Evolutionary conservation across 805 yeast species (phyloP).

Genomic region (Wickerhamomyces queroliae): DNA sequence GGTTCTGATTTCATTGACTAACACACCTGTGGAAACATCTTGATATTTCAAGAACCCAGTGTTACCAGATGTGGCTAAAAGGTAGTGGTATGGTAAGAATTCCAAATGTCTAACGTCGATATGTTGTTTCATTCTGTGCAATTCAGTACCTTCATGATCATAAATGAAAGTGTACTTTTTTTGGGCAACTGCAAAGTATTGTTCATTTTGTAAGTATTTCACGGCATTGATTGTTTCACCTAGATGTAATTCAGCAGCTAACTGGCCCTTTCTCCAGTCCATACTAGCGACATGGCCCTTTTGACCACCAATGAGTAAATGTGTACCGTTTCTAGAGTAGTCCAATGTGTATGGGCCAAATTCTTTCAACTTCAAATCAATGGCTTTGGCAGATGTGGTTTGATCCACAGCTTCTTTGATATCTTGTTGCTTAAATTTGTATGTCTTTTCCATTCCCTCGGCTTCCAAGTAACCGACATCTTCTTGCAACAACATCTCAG

Average conservation of each 20-base stretch:
- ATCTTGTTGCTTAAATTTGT: constrained; percentile 76
- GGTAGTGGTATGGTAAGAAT: constrained; percentile 87
- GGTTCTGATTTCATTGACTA: constrained; percentile 80
- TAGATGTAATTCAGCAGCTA: constrained; percentile 77
- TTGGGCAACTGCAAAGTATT: constrained; percentile 94
- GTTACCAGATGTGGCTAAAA: constrained; percentile 83
- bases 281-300: constrained; percentile 95
- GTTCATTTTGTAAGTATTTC: constrained; percentile 86
- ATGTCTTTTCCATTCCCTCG: constrained; percentile 93
- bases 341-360: constrained; percentile 85
- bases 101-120: constrained; percentile 78
- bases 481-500: constrained; percentile 82
- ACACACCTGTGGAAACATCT: constrained; percentile 88
- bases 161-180: constrained; percentile 90
- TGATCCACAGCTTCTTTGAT: constrained; percentile 71
- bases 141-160: constrained; percentile 85
- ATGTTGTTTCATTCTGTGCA: constrained; percentile 88
- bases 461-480: constrained; percentile 85
- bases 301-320: constrained; percentile 75
- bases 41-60: constrained; percentile 88
- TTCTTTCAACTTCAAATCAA: constrained; percentile 65
- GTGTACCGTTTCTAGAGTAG: constrained; percentile 85
- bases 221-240: constrained; percentile 90
- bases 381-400: constrained; percentile 66
- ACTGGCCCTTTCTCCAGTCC: constrained; percentile 87